Base-by-base conservation (phyloP, 139 green algal genomes). In the Yamagishiella unicocca region DNA sequence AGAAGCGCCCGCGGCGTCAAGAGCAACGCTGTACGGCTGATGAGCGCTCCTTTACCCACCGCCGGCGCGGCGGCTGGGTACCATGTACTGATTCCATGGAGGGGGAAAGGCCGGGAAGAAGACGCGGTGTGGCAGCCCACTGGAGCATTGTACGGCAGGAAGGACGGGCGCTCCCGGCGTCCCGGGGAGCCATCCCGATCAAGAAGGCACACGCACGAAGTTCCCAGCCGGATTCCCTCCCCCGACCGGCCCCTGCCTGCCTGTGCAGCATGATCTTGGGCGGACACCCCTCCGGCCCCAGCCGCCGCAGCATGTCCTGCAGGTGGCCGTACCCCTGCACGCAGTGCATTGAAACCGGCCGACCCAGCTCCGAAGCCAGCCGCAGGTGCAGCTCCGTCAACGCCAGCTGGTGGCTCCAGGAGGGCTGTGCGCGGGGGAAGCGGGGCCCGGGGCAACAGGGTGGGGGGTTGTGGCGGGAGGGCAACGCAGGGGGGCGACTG, bases 261-360 rank as follows among this genome's bases (percentile, higher is more conserved):
- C 87, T 93, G 83, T 91, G 90, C 79, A 91, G 80, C 87, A 91
- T 91, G 43, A 93, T 87, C 43, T 72, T 70, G 24, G 84, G 84
- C 17, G 90, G 87, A 33, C 68, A 87, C 33, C 43, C 31, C 68
- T 67, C 75, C 2, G 88, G 61, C 8, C 64, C 84, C 42, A 90
- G 76, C 40, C 40, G 14, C 29, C 45, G 53, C 71, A 93, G 83
- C 72, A 89, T 31, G 12, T 91, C 77, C 67, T 72, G 50, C 42
- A 92, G 84, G 68, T 80, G 50, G 1, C 91, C 91, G 50, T 76
- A 85, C 14, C 61, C 61, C 61, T 75, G 61, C 61, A 96, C 94
- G 84, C 93, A 96, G 89, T 96, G 94, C 83, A 96, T 58, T 7
- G 87, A 93, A n/a, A 93, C 90, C 3, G 94, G 94, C n/a, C 90